These are phyloP conservation scores for Monsonia emarginata DNA, from an alignment of 441 rosid genomes.

Conservation along the genomic window DNA sequence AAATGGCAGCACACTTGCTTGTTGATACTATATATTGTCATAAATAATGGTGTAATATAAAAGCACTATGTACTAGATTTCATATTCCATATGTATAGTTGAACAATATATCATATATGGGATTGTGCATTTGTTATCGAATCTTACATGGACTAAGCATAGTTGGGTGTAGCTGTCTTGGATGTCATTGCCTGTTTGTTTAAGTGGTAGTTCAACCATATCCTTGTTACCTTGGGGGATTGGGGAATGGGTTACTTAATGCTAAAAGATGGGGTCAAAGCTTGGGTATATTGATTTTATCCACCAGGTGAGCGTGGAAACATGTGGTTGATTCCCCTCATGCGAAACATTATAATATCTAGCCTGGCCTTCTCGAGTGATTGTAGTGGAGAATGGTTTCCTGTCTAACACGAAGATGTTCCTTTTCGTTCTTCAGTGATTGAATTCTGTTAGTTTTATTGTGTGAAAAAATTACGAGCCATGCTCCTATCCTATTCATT, in stretches of 20 bases:
- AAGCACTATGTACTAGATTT: not conserved
- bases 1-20: not conserved
- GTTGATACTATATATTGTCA: not conserved
- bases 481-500: not conserved
- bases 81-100: not conserved
- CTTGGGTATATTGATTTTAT: too few species aligned
- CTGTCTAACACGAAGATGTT: too few species aligned
- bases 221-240: not conserved
- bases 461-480: not conserved
- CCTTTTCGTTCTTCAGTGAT: not conserved
- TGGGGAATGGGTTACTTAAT: not conserved
- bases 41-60: not conserved
- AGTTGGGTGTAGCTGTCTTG: not conserved
- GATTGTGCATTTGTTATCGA: too few species aligned
- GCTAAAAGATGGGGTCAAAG: not conserved
- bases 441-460: not conserved
- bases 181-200: not conserved
- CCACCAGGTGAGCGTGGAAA: not conserved
- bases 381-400: too few species aligned
- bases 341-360: not conserved
- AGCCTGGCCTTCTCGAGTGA: too few species aligned
- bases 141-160: not conserved
- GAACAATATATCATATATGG: not conserved
- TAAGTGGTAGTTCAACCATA: not conserved
- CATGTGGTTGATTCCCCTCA: not conserved